phyloP scores from a whole-genome alignment of 306 rosid species.

The Lotus japonicus region DNA sequence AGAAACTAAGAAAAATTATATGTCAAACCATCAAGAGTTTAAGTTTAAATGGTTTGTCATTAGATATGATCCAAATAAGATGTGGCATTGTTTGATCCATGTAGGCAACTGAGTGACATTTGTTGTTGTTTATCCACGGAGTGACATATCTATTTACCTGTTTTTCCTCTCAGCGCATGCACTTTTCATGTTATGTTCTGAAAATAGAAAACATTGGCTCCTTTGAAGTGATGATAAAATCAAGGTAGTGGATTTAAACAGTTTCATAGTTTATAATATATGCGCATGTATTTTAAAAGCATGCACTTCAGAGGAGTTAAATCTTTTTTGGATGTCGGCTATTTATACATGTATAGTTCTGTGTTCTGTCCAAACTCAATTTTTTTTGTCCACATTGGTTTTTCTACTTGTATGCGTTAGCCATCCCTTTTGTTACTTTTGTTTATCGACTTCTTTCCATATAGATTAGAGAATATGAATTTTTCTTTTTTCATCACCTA shows the following conservation, averaged over 20 bases:
- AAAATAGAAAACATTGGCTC: neutral
- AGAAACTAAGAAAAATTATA: neutral
- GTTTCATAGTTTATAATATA: neutral
- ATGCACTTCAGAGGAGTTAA: neutral
- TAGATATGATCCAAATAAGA: neutral
- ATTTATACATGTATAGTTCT: neutral
- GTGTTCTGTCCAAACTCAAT: too few species aligned
- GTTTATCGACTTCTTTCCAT: too few species aligned
- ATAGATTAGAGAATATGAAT: too few species aligned
- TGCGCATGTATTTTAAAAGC: neutral
- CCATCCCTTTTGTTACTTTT: too few species aligned
- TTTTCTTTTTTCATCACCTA: too few species aligned
- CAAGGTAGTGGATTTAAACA: neutral
- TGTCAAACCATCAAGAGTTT: neutral
- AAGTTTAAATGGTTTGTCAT: neutral
- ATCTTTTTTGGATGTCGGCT: neutral
- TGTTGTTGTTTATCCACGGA: neutral
- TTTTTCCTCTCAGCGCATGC: neutral
- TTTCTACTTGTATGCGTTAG: too few species aligned
- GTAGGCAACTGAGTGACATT: too few species aligned
- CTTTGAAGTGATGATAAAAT: neutral
- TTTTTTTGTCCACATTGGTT: too few species aligned
- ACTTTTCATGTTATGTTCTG: neutral
- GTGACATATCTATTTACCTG: neutral
- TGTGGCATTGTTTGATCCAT: too few species aligned